Conservation (phyloP, 2,329 filamentous ascomycete genomes). For the Pseudogymnoascus sp. region DNA sequence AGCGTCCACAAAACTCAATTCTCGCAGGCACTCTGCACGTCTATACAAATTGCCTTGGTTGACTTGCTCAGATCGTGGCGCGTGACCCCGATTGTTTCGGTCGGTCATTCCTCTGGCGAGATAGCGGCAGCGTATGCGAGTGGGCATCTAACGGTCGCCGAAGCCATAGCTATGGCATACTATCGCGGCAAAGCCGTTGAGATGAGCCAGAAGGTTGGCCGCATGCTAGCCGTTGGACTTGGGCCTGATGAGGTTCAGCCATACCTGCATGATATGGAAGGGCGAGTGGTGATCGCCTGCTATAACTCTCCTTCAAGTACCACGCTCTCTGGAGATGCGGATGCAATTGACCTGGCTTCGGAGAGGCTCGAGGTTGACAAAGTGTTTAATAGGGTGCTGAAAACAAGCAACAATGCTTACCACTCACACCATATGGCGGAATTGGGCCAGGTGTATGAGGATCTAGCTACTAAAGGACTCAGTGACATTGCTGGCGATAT, state of each 20-base stretch:
- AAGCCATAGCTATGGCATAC: slow-evolving; percentile 39
- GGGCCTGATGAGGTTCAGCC: slow-evolving; percentile 16
- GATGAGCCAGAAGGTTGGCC: slow-evolving; percentile 26
- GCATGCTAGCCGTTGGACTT: slow-evolving; percentile 46
- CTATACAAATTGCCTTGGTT: slow-evolving; percentile 39
- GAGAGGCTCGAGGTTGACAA: slow-evolving; percentile 13
- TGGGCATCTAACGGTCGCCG: slow-evolving; percentile 26
- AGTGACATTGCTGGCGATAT: slow-evolving; percentile 18
- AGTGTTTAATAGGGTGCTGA: slow-evolving; percentile 16
- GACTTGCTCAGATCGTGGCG: slow-evolving; percentile 36
- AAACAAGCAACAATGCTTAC: slow-evolving; percentile 22
- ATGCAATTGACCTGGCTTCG: slow-evolving; percentile 11
- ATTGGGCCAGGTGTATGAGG: slow-evolving; percentile 14
- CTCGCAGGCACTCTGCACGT: slow-evolving; percentile 37
- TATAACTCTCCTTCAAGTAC: slow-evolving; percentile 24
- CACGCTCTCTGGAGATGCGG: slow-evolving; percentile 20
- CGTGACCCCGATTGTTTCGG: slow-evolving; percentile 31
- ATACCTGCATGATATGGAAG: slow-evolving; percentile 1
- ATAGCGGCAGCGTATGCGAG: slow-evolving; percentile 40
- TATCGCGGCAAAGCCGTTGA: slow-evolving; percentile 18
- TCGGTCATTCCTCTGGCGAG: slow-evolving; percentile 41
- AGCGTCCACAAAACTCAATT: slow-evolving; percentile 36
- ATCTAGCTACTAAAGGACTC: slow-evolving; percentile 19
- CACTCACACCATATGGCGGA: slow-evolving; percentile 30
- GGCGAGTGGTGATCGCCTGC: slow-evolving; percentile 27